Percentiles rank a stretch among this genome's conserved stretches.
Conservation (phyloP, 2,329 filamentous ascomycete species). For the Verticillium dahliae region DNA sequence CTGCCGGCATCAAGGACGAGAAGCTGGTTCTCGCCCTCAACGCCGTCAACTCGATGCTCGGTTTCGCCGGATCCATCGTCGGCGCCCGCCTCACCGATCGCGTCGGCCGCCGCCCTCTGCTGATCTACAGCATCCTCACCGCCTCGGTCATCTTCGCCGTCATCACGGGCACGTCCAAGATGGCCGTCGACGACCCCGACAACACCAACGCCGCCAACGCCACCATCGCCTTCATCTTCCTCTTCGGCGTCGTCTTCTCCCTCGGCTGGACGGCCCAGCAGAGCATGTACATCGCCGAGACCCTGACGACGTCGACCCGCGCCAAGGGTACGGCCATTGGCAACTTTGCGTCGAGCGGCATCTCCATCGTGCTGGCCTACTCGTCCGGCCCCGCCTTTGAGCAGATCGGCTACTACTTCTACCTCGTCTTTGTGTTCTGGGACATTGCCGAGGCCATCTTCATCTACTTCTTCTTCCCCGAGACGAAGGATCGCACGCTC, state of each 20-base stretch:
- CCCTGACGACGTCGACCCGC: constrained; percentile 35
- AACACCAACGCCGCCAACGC: constrained; percentile 32
- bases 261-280: constrained; percentile 47
- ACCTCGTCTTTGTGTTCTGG: constrained; percentile 39
- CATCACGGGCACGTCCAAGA: constrained; percentile 40
- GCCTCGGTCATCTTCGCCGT: constrained; percentile 39
- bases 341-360: constrained; percentile 30
- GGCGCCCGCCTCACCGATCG: constrained; percentile 51
- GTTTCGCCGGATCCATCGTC: constrained; percentile 41
- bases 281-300: constrained; percentile 42
- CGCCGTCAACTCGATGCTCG: constrained; percentile 46
- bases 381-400: constrained; percentile 34
- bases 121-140: constrained; percentile 40
- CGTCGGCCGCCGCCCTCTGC: constrained; percentile 48
- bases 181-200: constrained; percentile 28
- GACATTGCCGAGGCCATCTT: constrained; percentile 32
- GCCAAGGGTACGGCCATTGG: constrained; percentile 38
- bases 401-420: constrained; percentile 37
- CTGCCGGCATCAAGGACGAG: constrained; percentile 43
- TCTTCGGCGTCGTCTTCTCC: constrained; percentile 45
- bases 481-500: constrained; percentile 41
- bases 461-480: constrained; percentile 44
- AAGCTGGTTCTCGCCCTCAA: constrained; percentile 44
- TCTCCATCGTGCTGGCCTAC: constrained; percentile 35
- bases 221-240: constrained; percentile 44